A percentile compares a stretch with the other conserved stretches of the same genome.
Evolutionary conservation across 2,329 filamentous ascomycete species (phyloP).

Genomic region (Ophiostoma angusticollis): DNA sequence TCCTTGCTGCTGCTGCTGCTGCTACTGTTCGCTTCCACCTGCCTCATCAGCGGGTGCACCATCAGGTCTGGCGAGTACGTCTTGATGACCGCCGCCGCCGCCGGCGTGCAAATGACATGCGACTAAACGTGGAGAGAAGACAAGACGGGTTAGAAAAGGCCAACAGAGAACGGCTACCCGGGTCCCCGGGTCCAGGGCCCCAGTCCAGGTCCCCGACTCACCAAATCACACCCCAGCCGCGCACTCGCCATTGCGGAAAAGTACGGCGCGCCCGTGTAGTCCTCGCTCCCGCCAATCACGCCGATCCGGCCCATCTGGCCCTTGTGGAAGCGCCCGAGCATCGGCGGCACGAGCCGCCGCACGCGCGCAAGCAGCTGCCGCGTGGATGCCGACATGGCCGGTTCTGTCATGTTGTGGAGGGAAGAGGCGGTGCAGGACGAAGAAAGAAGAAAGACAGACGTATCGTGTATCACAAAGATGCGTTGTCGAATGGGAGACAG

Average conservation of each 20-base stretch:
- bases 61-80: conserved; percentile 96
- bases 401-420: conserved; percentile 6
- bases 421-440: too few relatives aligned
- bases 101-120: conserved; percentile 90
- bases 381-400: conserved; percentile 54
- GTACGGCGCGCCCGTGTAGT: conserved; percentile 95
- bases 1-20: not conserved
- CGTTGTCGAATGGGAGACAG: not conserved
- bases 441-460: too few relatives aligned
- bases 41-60: conserved; percentile 93
- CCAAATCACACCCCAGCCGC: conserved; percentile 80
- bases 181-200: too few relatives aligned
- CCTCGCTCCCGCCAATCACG: conserved; percentile 88
- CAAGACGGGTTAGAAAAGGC: not conserved
- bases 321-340: conserved; percentile 95
- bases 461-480: too few relatives aligned
- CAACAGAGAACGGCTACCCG: too few relatives aligned
- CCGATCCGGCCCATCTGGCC: conserved; percentile 85
- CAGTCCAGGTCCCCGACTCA: too few relatives aligned
- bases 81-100: conserved; percentile 81
- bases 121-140: conserved; percentile 38
- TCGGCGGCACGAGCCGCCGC: conserved; percentile 81
- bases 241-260: conserved; percentile 97
- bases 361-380: conserved; percentile 68
- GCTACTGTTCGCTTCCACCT: conserved; percentile 27